phyloP scores from a whole-genome alignment of 257 asterid genomes.

The Echium plantagineum region DNA sequence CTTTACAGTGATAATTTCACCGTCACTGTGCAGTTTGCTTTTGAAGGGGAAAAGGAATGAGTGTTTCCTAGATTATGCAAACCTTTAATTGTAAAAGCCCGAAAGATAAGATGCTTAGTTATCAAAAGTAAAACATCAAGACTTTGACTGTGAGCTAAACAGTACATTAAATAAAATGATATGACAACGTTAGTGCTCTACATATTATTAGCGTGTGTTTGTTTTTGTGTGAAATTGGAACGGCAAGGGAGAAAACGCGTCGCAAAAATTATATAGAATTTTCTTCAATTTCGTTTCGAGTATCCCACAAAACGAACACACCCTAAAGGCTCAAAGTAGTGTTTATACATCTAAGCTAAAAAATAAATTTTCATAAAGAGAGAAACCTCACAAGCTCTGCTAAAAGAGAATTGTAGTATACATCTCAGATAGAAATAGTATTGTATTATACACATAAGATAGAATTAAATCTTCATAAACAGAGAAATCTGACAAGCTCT shows the following conservation, averaged over 20 bases:
- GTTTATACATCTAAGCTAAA: neutral
- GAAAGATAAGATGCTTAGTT: neutral
- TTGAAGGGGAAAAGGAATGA: too few species aligned
- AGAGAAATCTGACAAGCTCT: constrained; percentile 8
- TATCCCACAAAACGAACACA: neutral
- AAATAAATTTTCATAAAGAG: constrained; percentile 2
- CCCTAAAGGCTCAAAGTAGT: neutral
- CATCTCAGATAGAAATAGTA: constrained; percentile 3
- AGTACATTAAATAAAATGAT: neutral
- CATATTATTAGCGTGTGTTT: too few species aligned
- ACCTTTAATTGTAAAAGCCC: too few species aligned
- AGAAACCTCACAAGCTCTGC: constrained; percentile 7
- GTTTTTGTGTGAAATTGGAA: too few species aligned
- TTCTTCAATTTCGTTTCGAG: too few species aligned
- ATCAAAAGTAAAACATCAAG: neutral
- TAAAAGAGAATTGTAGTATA: neutral
- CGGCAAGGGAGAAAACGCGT: too few species aligned
- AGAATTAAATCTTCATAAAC: constrained; percentile 2
- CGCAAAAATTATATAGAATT: neutral
- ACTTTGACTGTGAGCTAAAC: neutral
- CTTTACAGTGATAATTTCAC: too few species aligned
- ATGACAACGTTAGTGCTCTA: neutral
- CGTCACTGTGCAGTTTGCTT: too few species aligned
- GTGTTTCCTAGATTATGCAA: too few species aligned
- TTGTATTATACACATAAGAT: too few species aligned